Evolutionary conservation across 768 basidiomycete genomes (phyloP).

Genomic region (Suillus tomentosus): DNA sequence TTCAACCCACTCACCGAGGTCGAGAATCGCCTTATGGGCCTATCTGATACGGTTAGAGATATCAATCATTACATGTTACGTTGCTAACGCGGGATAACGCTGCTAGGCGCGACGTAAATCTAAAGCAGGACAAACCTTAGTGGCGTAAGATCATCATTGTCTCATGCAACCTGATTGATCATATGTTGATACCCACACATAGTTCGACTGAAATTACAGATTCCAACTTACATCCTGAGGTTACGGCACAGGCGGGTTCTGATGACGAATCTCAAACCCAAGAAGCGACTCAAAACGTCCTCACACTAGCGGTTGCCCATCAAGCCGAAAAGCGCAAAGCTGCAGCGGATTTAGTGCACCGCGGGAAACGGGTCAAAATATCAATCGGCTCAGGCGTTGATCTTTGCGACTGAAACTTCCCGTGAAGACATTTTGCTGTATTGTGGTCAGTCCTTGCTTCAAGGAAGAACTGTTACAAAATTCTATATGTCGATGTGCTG

Average conservation of each 20-base stretch:
- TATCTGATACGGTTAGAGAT: conserved; percentile 55
- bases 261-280: conserved; percentile 41
- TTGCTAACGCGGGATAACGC: not conserved
- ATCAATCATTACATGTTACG: not conserved
- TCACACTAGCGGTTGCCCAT: conserved; percentile 17
- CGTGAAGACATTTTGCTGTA: conserved; percentile 11
- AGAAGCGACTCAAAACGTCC: conserved; percentile 38
- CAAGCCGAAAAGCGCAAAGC: conserved; percentile 38
- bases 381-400: conserved; percentile 71
- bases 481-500: not conserved
- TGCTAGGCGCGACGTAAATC: not conserved
- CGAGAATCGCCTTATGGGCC: conserved; percentile 62
- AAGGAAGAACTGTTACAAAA: not conserved
- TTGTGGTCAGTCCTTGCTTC: conserved; percentile 3
- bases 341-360: conserved; percentile 17
- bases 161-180: not conserved
- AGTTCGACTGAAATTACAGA: not conserved
- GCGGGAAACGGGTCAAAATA: conserved; percentile 66
- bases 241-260: conserved; percentile 11
- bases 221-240: not conserved
- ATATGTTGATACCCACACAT: conserved; percentile 3
- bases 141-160: conserved; percentile 9
- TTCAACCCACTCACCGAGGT: conserved; percentile 63
- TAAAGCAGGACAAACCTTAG: conserved; percentile 3
- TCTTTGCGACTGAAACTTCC: conserved; percentile 60